A percentile compares a stretch with the other conserved stretches of the same genome.
These are phyloP conservation scores for Leccinum disarticulatum DNA, from an alignment of 768 basidiomycete genomes.

Conservation along the genomic window DNA sequence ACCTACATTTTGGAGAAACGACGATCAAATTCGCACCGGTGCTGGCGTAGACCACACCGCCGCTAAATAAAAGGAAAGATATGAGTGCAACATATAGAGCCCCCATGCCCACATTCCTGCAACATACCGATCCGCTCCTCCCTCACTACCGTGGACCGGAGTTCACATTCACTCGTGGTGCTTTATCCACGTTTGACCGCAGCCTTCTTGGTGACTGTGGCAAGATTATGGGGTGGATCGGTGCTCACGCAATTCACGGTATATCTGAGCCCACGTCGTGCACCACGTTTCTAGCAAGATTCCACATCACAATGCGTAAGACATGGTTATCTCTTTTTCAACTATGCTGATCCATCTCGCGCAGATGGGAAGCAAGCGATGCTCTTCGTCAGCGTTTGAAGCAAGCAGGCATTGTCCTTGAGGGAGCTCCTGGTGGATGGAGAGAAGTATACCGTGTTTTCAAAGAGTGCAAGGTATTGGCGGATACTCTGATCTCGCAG, in stretches of 20 bases:
- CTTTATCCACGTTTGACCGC: slow-evolving; percentile 88
- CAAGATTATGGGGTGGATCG: slow-evolving; percentile 79
- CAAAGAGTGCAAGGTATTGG: slow-evolving; percentile 68
- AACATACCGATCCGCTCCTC: slow-evolving; percentile 94
- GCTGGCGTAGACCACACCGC: slow-evolving; percentile 53
- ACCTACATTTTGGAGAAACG: slow-evolving; percentile 57
- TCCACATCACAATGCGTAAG: slow-evolving; percentile 87
- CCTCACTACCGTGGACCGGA: slow-evolving; percentile 89
- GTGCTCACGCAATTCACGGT: slow-evolving; percentile 82
- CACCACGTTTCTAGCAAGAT: slow-evolving; percentile 96
- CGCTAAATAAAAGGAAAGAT: slow-evolving; percentile 48
- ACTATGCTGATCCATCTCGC: neutral
- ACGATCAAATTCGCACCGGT: slow-evolving; percentile 51
- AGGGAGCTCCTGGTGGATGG: slow-evolving; percentile 80
- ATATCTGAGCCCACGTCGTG: slow-evolving; percentile 89
- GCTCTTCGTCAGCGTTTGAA: slow-evolving; percentile 77
- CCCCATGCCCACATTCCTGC: slow-evolving; percentile 72
- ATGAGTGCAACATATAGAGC: slow-evolving; percentile 54
- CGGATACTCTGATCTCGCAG: neutral
- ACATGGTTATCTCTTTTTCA: neutral
- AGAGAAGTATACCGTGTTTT: slow-evolving; percentile 75
- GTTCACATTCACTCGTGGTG: slow-evolving; percentile 94
- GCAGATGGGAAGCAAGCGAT: slow-evolving; percentile 85
- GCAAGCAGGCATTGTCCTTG: slow-evolving; percentile 56
- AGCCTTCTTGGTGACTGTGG: slow-evolving; percentile 78